phyloP scores from a whole-genome alignment of 768 basidiomycete genomes.

The Melanogaster broomeanus region DNA sequence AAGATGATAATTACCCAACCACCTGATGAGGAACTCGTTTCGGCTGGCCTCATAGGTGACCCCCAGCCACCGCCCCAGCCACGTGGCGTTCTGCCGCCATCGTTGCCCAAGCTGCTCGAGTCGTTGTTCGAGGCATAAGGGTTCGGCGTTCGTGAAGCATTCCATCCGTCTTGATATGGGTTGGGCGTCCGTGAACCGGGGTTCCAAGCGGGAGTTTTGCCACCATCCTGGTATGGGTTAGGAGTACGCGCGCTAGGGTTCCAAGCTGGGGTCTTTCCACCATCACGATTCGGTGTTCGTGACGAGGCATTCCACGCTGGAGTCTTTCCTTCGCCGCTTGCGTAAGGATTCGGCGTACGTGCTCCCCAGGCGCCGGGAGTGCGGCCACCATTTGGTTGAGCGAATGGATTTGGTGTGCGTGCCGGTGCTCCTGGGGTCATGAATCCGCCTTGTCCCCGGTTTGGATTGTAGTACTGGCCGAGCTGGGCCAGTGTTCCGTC shows the following conservation, averaged over 20 bases:
- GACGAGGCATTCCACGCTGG: conserved; percentile 66
- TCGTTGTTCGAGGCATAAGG: conserved; percentile 39
- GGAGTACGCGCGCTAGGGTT: conserved; percentile 52
- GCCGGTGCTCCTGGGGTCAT: conserved; percentile 41
- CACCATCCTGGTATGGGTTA: conserved; percentile 49
- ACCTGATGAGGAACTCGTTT: conserved; percentile 22
- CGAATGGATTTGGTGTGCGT: conserved; percentile 48
- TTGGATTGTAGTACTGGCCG: conserved; percentile 35
- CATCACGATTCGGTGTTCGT: conserved; percentile 65
- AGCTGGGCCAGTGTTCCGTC: conserved; percentile 58
- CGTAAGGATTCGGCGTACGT: conserved; percentile 72
- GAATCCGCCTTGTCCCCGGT: conserved; percentile 19
- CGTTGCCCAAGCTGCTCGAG: conserved; percentile 29
- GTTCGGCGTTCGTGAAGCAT: conserved; percentile 51
- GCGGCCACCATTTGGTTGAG: conserved; percentile 39
- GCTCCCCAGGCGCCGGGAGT: conserved; percentile 41
- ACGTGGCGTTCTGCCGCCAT: conserved; percentile 54
- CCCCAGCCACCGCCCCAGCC: conserved; percentile 36
- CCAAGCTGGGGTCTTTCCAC: conserved; percentile 52
- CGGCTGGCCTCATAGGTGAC: conserved; percentile 35
- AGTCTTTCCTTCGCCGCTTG: conserved; percentile 55
- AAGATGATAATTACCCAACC: conserved; percentile 31
- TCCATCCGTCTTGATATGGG: conserved; percentile 40
- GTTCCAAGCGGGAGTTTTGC: conserved; percentile 55
- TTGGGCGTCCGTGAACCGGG: conserved; percentile 55